A percentile compares a stretch with the other conserved stretches of the same genome.
These are phyloP conservation scores for Exsudoporus frostii DNA, from an alignment of 768 basidiomycete genomes.

Conservation along the genomic window DNA sequence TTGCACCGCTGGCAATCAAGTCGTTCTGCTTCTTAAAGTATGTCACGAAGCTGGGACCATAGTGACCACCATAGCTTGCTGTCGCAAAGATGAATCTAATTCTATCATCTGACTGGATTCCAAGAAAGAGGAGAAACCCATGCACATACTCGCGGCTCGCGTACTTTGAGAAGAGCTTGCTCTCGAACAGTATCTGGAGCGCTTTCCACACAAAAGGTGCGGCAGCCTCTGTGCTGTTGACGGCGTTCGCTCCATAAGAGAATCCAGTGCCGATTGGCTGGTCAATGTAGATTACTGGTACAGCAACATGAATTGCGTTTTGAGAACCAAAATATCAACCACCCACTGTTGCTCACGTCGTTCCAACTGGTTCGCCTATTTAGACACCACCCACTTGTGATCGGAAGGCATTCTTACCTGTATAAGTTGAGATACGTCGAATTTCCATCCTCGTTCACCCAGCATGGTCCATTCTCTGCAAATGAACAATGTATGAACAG, in stretches of 20 bases:
- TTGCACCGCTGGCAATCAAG: constrained; percentile 40
- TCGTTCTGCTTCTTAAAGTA: constrained; percentile 63
- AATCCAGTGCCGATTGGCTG: constrained; percentile 68
- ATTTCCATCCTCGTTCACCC: constrained; percentile 50
- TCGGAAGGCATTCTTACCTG: constrained; percentile 37
- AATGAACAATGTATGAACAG: not conserved
- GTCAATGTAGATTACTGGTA: constrained; percentile 64
- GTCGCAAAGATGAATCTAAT: constrained; percentile 59
- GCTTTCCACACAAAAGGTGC: constrained; percentile 59
- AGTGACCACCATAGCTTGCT: constrained; percentile 69
- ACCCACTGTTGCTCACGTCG: constrained; percentile 59
- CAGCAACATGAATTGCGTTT: not conserved
- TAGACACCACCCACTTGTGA: not conserved
- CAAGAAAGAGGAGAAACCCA: not conserved
- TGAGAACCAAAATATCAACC: not conserved
- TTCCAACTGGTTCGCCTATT: constrained; percentile 52
- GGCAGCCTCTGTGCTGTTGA: constrained; percentile 51
- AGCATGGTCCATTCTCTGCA: constrained; percentile 62
- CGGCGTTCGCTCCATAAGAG: constrained; percentile 53
- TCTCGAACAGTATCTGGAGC: constrained; percentile 63
- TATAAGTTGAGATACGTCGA: constrained; percentile 57
- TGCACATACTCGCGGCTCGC: constrained; percentile 48
- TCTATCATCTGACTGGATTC: not conserved
- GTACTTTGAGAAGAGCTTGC: constrained; percentile 48
- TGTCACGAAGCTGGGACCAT: constrained; percentile 60